These are phyloP conservation scores for Staphylotrichum tortipilum DNA, from an alignment of 495 filamentous ascomycete species.

Conservation along the genomic window DNA sequence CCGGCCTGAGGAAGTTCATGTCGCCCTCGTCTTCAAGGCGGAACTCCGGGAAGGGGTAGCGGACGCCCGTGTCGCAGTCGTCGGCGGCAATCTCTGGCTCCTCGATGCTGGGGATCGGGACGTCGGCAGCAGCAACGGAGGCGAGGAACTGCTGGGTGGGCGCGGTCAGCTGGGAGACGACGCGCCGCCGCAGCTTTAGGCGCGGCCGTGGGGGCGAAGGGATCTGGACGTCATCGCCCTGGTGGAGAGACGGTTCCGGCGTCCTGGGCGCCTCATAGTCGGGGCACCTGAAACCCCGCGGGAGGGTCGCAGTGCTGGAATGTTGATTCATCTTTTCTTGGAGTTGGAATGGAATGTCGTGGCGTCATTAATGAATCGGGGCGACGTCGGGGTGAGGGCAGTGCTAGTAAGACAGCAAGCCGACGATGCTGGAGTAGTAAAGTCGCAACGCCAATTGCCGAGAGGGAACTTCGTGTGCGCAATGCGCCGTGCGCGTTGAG, in stretches of 20 bases:
- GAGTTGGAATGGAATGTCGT: conserved; percentile 16
- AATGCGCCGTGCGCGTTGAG: background rate
- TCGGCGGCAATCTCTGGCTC: conserved; percentile 22
- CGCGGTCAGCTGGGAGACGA: conserved; percentile 38
- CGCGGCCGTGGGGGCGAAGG: conserved; percentile 37
- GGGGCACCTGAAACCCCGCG: conserved; percentile 32
- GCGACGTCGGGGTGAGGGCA: background rate
- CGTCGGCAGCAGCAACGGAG: conserved; percentile 47
- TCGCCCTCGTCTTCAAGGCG: conserved; percentile 23
- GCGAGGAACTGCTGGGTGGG: conserved; percentile 50
- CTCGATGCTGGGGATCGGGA: conserved; percentile 49
- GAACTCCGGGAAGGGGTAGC: conserved; percentile 18
- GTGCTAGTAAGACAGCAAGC: background rate
- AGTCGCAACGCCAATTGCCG: background rate
- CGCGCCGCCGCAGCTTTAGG: conserved; percentile 39
- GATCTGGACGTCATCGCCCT: conserved; percentile 25
- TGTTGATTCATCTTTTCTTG: conserved; percentile 35
- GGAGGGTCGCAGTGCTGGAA: conserved; percentile 33
- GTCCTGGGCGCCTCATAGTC: conserved; percentile 33
- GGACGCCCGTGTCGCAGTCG: conserved; percentile 29
- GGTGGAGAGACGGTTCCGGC: conserved; percentile 34
- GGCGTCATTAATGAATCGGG: conserved; percentile 19
- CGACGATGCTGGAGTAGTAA: background rate
- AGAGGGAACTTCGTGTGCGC: background rate
- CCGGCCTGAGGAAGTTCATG: conserved; percentile 23